Evolutionary conservation across 2,329 filamentous ascomycete genomes (phyloP), one percentile per base, ranked within the genome.

Genomic region (Epichloe hybrida): DNA sequence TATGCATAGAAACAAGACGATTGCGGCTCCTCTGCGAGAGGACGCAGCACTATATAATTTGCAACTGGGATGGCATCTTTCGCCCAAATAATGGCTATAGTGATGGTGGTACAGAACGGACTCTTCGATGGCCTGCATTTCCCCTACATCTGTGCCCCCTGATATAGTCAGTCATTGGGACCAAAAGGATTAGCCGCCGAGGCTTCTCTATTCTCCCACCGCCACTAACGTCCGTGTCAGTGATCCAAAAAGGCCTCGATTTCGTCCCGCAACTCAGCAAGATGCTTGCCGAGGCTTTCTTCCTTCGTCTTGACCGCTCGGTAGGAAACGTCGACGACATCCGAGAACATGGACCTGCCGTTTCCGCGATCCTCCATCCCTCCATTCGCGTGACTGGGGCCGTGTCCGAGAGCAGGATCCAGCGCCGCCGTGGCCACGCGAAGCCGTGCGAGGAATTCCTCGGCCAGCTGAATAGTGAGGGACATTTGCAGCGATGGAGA

Each of bases 401-500:
- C 57, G 49, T 53, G 55, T 41, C 51, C 50, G 15, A 55, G 35
- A 2, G 53, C 53, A 31, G 59, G 49, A 51, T 63, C 64, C 53
- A 69, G 39, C 46, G 58, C 48, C 34, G 55, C 57, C 1, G 66
- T 65, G n/a, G 62, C 61, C 6, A 57, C 55, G 36, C 66, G 61
- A 23, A 70, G 63, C 34, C 65, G 61, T 34, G 56, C 58, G 13
- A 71, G 59, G 41, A 71, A 69, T 55, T 69, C 66, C 52, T 70
- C 66, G 5, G 65, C 68, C n/a, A 72, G 58, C 53, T 70, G 67
- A 34, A 71, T 61, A 3, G 68, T 69, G 20, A 72, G 59, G 11
- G 64, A 69, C 64, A 71, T 69, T 52, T 70, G 69, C 36, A 71
- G 59, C n/a, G 64, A 63, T 1, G 67, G 66, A 4, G 67, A 64